These are phyloP conservation scores for Penicillium sp. DNA, from an alignment of 2,329 filamentous ascomycete species.

Conservation along the genomic window DNA sequence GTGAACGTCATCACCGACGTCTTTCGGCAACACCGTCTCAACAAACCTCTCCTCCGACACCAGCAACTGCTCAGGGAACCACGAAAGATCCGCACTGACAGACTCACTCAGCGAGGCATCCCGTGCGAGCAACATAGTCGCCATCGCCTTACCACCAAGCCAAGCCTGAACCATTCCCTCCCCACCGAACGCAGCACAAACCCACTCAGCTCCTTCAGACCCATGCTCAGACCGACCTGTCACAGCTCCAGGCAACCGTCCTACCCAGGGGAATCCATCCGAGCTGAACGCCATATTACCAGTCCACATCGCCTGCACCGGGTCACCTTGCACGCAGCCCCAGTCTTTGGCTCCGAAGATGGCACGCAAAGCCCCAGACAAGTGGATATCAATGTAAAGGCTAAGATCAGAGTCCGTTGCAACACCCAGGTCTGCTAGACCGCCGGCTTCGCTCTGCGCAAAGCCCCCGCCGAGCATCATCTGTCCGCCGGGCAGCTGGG, in stretches of 20 bases:
- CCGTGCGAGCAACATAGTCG: slow-evolving; percentile 20
- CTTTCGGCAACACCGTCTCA: slow-evolving; percentile 11
- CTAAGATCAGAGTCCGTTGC: slow-evolving; percentile 44
- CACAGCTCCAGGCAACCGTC: slow-evolving; percentile 27
- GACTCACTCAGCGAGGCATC: slow-evolving; percentile 8
- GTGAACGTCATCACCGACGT: neutral
- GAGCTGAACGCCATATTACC: slow-evolving; percentile 51
- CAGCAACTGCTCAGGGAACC: slow-evolving; percentile 30
- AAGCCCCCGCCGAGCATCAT: slow-evolving; percentile 57
- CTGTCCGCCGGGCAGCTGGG: slow-evolving; percentile 46
- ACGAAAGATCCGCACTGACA: slow-evolving; percentile 16
- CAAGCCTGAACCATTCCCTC: slow-evolving; percentile 35
- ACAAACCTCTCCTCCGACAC: slow-evolving; percentile 24
- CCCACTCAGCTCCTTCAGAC: slow-evolving; percentile 22
- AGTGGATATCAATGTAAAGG: slow-evolving; percentile 24
- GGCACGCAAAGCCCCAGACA: slow-evolving; percentile 23
- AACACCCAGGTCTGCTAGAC: slow-evolving; percentile 47
- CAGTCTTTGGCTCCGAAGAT: slow-evolving; percentile 26
- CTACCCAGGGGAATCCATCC: slow-evolving; percentile 54
- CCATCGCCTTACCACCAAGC: slow-evolving; percentile 28
- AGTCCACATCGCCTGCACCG: slow-evolving; percentile 29
- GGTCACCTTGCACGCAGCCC: slow-evolving; percentile 15
- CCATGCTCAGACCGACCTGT: slow-evolving; percentile 8
- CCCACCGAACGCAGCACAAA: slow-evolving; percentile 28
- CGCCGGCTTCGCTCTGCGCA: slow-evolving; percentile 41